Conservation (phyloP, 441 rosid genomes). For the Pelargonium cotyledonis region DNA sequence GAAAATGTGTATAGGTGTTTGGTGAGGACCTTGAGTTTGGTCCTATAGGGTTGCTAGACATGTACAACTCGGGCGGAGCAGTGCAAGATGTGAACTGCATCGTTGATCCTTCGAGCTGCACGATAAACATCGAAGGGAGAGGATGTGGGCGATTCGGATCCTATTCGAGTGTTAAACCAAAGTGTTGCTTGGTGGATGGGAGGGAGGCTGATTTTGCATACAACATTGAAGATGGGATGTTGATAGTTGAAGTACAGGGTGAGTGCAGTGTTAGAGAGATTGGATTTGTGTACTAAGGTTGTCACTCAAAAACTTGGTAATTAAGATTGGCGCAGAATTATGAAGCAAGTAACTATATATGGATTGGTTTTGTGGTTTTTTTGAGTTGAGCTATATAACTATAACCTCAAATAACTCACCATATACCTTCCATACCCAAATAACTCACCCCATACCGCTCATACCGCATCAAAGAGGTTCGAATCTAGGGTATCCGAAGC, state of each 20-base stretch:
- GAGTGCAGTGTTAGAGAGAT: constrained; percentile 8
- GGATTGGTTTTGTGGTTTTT: too few relatives aligned
- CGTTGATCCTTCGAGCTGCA: background rate
- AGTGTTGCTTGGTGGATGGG: constrained; percentile 2
- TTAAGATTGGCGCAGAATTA: too few relatives aligned
- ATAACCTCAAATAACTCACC: too few relatives aligned
- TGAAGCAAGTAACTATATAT: too few relatives aligned
- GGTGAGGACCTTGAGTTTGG: constrained; percentile 2
- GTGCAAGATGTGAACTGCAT: constrained; percentile 1
- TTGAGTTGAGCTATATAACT: too few relatives aligned
- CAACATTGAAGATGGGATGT: background rate
- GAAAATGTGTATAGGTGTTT: background rate
- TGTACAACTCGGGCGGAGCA: constrained; percentile 20
- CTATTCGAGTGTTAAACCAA: constrained; percentile 6
- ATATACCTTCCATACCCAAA: too few relatives aligned
- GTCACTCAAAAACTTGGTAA: too few relatives aligned
- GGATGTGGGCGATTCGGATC: constrained; percentile 13
- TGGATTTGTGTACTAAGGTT: background rate
- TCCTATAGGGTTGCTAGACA: constrained; percentile 11
- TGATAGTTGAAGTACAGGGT: constrained; percentile 10
- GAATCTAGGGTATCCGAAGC: too few relatives aligned
- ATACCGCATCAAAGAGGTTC: too few relatives aligned
- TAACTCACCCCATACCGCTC: too few relatives aligned
- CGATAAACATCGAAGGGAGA: background rate
- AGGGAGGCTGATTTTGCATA: constrained; percentile 5